phyloP scores from a whole-genome alignment of 176 grass and related monocot species.

The Zoysia japonica region DNA sequence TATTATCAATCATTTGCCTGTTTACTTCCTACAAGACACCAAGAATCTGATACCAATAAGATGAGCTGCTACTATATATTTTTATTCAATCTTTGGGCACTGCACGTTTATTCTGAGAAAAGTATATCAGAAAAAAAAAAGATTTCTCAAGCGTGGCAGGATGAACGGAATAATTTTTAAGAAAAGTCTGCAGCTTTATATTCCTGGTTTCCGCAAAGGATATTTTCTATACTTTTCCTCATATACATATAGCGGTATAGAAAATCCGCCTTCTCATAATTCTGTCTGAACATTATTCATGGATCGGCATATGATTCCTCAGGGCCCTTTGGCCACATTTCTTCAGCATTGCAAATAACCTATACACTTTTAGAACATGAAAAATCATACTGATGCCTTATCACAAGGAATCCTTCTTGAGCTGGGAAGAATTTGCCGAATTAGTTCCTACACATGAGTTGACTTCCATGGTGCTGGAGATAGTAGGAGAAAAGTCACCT shows the following conservation, averaged over 20 bases:
- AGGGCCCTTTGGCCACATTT: conserved; percentile 38
- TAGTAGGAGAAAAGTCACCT: conserved; percentile 15
- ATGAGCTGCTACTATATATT: conserved; percentile 19
- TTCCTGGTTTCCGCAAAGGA: conserved; percentile 11
- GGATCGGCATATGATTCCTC: conserved; percentile 49
- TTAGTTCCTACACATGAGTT: conserved; percentile 48
- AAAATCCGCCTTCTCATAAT: conserved; percentile 36
- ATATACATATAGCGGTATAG: conserved; percentile 4
- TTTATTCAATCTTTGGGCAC: conserved; percentile 15
- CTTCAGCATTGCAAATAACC: conserved; percentile 40
- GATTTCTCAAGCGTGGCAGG: not conserved
- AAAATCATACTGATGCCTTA: conserved; percentile 55
- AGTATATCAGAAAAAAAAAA: conserved; percentile 28
- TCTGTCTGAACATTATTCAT: conserved; percentile 49
- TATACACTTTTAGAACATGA: conserved; percentile 46
- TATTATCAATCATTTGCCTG: conserved; percentile 48
- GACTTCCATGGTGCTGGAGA: conserved; percentile 39
- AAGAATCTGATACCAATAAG: conserved; percentile 51
- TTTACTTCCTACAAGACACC: conserved; percentile 57
- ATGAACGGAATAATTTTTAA: conserved; percentile 20
- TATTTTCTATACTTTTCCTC: not conserved
- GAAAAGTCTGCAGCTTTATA: not conserved
- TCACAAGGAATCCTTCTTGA: conserved; percentile 49
- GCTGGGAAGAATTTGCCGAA: conserved; percentile 46
- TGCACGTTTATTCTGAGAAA: not conserved